Base-by-base conservation (phyloP, 2,329 filamentous ascomycete genomes). In the Paramyrothecium roridum region DNA sequence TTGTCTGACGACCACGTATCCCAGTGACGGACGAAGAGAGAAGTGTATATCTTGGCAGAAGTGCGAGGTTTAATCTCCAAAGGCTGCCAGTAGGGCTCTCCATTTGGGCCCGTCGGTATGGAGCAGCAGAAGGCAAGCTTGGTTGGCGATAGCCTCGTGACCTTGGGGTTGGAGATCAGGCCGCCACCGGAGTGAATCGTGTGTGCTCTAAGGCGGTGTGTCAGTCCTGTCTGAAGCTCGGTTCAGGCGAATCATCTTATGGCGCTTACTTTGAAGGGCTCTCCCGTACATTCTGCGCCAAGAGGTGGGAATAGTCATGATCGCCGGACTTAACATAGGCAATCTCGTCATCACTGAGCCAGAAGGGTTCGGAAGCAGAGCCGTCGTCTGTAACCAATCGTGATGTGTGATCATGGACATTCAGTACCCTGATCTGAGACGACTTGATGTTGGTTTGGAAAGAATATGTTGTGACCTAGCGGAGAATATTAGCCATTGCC, bases 21-120 rank as follows among this genome's bases (percentile, higher is more conserved):
- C 91, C 91, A 96, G 65, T 96, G 90, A 16, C 91, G 83, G 26
- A 90, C 89, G 65, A 90, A 95, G 23, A 93, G 82, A 50, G 82
- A 84, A 20, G 84, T 84, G 70, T 95, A 95, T 21, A 91, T 80
- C 63, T 83, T 86, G 26, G 84, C 91, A 3, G 84, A 82, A 20
- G 87, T 87, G 22, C 78, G 73, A 2, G 82, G 76, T 65, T 86
- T 84, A 59, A 82, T 74, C 40, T 82, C 84, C 16, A 80, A 77
- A 40, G 85, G 78, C 13, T 84, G 77, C 67, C 89, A 89, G 72
- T 86, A 86, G 23, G 95, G 79, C 1, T 83, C 76, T 6, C 91
- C 93, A 48, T 86, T 79, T 3, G 87, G 81, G 3, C 84, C 87
- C 0, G 89, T 85, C 59, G 86, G 75, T 11, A 85, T 89, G 12